Percentiles rank a stretch among this genome's conserved stretches.
Conservation (phyloP, 257 asterid genomes). For the Schizonepeta tenuifolia region DNA sequence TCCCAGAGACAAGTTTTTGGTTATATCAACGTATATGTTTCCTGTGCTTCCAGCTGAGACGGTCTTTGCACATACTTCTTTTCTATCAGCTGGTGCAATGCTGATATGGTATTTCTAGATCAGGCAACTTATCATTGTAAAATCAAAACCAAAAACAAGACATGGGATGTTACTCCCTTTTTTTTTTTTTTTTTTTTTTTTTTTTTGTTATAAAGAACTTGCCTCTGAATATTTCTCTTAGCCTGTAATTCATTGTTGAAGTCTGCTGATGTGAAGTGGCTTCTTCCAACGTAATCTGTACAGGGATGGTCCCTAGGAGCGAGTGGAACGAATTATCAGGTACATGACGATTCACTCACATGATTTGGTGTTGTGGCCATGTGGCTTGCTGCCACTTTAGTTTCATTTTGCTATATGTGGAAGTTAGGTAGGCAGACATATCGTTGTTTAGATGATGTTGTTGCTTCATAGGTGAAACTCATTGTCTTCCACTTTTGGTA, state of each 20-base stretch:
- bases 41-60: too few species aligned
- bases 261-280: not conserved
- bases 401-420: slow-evolving; percentile 3
- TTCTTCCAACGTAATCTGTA: not conserved
- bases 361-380: slow-evolving; percentile 31
- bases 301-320: slow-evolving; percentile 15
- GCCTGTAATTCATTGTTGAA: not conserved
- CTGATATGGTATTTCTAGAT: slow-evolving; percentile 2
- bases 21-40: not conserved
- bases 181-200: too few species aligned
- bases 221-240: not conserved
- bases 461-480: not conserved
- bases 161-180: not conserved
- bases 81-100: not conserved
- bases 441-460: not conserved
- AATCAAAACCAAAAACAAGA: not conserved
- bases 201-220: not conserved
- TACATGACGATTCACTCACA: slow-evolving; percentile 27
- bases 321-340: slow-evolving; percentile 1
- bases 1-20: not conserved
- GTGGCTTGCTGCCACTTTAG: slow-evolving; percentile 35
- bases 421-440: slow-evolving; percentile 9
- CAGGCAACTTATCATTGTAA: not conserved
- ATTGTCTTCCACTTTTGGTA: not conserved
- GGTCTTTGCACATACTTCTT: not conserved